Evolutionary conservation across 768 basidiomycete genomes (phyloP), one percentile per base, ranked within the genome.

Genomic region (Russula lepida): DNA sequence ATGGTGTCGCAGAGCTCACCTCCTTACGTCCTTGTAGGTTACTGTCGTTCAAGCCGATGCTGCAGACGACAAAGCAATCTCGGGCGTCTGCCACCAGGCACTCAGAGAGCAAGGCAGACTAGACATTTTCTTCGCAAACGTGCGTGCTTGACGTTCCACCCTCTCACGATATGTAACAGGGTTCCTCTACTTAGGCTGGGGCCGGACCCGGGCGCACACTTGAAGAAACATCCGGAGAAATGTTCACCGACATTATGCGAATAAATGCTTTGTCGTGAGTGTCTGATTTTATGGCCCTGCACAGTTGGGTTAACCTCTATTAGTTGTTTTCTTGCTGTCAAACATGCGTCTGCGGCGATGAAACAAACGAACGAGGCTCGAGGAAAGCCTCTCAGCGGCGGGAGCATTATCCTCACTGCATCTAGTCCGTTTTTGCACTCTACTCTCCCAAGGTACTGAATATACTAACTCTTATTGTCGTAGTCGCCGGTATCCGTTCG

Each of bases 101-200:
- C 68, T 92, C 33, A 73, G 80, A 46, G 92, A 97, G 62, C 86
- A 95, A 69, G 92, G 93, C 9, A 80, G 84, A 61, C 77, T 98
- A 13, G 95, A 98, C 66, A 85, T 95, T 64, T 97, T 97, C 78
- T 98, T 94, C 70, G 95, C 95, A 35, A 97, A 98, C 71, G 94
- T 92, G 68, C 55, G 83, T 68, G 56, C 64, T 5, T 28, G 50
- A 21, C 49, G 19, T 56, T 32, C 53, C 12, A 23, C 43, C 32
- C 49, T 49, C 6, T 13, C 9, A 19, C 19, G 30, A 17, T 15
- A 12, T 27, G 63, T 59, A 63, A 55, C 21, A 60, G 23, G 19
- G 21, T 21, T 51, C 33, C 9, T 60, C 33, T 19, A 41, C 23
- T 41, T 44, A 92, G 89, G 91, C 90, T 58, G 91, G 89, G 12